Conservation (phyloP, 148 eudicot genomes). For the Persicaria tinctoria region DNA sequence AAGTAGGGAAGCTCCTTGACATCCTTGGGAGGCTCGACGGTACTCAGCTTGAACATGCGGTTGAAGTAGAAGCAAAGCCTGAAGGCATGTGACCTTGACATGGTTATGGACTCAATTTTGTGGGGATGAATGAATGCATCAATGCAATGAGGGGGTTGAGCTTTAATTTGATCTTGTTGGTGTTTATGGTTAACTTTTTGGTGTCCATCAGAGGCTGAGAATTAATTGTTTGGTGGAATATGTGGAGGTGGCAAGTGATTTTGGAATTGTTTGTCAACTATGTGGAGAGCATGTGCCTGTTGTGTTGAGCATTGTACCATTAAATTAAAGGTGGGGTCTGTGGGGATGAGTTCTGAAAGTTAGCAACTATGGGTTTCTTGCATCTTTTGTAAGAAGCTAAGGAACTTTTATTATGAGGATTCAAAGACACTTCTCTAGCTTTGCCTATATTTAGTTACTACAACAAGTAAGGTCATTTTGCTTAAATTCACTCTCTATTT, state of each 20-base stretch:
- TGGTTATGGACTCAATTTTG: neutral
- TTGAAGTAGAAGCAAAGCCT: slow-evolving; percentile 53
- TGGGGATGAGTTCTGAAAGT: neutral
- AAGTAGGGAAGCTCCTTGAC: slow-evolving; percentile 24
- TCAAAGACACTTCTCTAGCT: neutral
- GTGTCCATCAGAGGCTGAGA: neutral
- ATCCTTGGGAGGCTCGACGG: slow-evolving; percentile 58
- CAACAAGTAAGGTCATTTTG: too few relatives aligned
- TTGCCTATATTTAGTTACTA: too few relatives aligned
- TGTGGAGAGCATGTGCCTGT: slow-evolving; percentile 9
- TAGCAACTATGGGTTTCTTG: neutral
- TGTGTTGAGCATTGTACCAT: neutral
- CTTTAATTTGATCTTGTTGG: neutral
- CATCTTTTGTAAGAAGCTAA: neutral
- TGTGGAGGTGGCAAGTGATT: neutral
- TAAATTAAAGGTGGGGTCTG: neutral
- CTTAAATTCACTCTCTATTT: too few relatives aligned
- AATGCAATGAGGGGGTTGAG: neutral
- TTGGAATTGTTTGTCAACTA: neutral
- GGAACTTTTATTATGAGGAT: neutral
- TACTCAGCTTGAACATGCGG: slow-evolving; percentile 45
- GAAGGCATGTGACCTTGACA: slow-evolving; percentile 11
- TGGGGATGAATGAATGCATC: neutral
- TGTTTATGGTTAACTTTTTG: neutral
- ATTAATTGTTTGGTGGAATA: neutral